Conservation (phyloP, 495 filamentous ascomycete species). For the Aspergillus panamensis region DNA sequence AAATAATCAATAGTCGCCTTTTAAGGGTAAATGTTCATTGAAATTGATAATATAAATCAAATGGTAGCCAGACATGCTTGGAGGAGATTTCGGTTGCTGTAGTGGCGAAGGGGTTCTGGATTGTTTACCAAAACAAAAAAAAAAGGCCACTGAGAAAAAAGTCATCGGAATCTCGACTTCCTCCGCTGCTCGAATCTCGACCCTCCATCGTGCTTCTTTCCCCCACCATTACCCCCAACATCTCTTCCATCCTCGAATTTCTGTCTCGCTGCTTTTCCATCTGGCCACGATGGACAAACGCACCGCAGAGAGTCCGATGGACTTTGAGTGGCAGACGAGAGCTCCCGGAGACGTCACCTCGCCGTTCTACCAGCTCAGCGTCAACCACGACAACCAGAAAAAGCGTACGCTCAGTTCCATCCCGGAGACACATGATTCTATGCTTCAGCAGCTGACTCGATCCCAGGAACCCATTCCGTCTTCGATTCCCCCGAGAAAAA, state of each 20-base stretch:
- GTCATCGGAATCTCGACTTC: constrained; percentile 4
- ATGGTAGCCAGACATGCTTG: neutral
- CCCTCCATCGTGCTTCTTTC: neutral
- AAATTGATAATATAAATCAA: no score
- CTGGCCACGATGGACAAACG: constrained; percentile 38
- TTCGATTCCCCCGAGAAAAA: constrained; percentile 53
- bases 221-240: neutral
- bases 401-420: constrained; percentile 45
- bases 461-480: constrained; percentile 46
- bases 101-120: constrained; percentile 12
- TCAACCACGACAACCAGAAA: constrained; percentile 42
- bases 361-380: constrained; percentile 53
- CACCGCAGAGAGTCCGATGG: constrained; percentile 62
- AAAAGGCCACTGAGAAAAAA: constrained; percentile 15
- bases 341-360: constrained; percentile 56
- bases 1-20: no score
- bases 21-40: no score
- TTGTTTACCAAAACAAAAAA: constrained; percentile 26
- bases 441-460: constrained; percentile 7
- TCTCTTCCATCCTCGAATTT: constrained; percentile 3
- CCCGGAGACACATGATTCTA: neutral
- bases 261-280: constrained; percentile 8
- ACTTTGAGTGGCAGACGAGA: constrained; percentile 60
- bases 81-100: constrained; percentile 7
- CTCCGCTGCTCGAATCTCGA: neutral